Conservation (phyloP, 2,329 filamentous ascomycete genomes). For the Diaporthe sp. region DNA sequence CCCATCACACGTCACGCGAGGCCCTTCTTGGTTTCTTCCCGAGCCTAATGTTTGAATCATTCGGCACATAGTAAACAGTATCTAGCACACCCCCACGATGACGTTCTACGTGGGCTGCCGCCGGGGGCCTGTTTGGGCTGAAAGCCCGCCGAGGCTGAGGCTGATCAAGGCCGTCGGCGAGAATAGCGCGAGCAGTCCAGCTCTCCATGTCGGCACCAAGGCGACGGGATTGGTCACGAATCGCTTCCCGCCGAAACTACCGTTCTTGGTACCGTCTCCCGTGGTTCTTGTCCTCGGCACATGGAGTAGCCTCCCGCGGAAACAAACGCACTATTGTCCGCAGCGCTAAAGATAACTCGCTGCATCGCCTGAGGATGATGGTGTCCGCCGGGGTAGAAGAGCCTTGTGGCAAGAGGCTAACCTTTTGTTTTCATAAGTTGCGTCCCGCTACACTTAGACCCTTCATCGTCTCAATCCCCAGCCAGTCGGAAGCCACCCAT, state of each 20-base stretch:
- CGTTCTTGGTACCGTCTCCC: conserved; percentile 4
- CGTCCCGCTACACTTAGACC: neutral
- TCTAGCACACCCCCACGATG: conserved; percentile 11
- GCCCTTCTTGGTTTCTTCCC: neutral
- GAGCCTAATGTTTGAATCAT: neutral
- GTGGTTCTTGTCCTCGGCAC: neutral
- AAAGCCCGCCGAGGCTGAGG: neutral
- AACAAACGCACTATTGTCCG: conserved; percentile 10
- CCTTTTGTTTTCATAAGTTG: neutral
- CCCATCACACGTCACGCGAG: neutral
- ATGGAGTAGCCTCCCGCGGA: neutral
- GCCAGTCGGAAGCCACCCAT: conserved; percentile 19
- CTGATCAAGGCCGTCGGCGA: conserved; percentile 4
- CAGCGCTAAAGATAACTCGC: neutral
- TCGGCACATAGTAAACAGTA: neutral
- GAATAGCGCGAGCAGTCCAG: neutral
- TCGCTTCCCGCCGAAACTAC: neutral
- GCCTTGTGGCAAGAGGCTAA: neutral
- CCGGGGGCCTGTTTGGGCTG: conserved; percentile 15
- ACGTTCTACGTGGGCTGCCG: neutral
- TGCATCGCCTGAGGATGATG: neutral
- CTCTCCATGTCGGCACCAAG: neutral
- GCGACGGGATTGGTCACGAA: neutral
- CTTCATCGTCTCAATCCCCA: neutral
- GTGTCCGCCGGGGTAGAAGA: neutral